These are phyloP conservation scores for Tuber umbilicatum DNA, from an alignment of 495 filamentous ascomycete species.

Conservation along the genomic window DNA sequence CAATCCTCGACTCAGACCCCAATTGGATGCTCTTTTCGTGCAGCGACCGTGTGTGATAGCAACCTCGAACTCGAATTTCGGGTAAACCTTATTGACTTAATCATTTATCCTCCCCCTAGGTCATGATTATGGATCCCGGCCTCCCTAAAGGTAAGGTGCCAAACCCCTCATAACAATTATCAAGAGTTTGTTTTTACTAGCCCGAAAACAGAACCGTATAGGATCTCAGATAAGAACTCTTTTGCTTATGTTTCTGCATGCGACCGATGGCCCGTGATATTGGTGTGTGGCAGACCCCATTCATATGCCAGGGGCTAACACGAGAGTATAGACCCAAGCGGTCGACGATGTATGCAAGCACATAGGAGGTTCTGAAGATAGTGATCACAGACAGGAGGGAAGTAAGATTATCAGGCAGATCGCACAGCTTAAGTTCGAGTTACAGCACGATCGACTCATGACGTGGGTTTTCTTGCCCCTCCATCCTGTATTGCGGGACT, in stretches of 20 bases:
- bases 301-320: neutral
- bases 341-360: constrained; percentile 89
- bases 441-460: constrained; percentile 80
- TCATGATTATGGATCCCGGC: neutral
- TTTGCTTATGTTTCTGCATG: constrained; percentile 78
- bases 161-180: neutral
- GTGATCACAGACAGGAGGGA: constrained; percentile 66
- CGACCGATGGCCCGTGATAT: constrained; percentile 86
- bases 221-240: constrained; percentile 72
- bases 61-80: neutral
- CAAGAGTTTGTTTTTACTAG: neutral
- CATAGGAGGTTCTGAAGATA: constrained; percentile 54
- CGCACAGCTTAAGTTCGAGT: constrained; percentile 83
- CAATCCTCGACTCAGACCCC: neutral
- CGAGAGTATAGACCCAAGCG: constrained; percentile 63
- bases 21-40: neutral
- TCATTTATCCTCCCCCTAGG: neutral
- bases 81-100: neutral
- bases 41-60: neutral
- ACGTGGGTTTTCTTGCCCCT: constrained; percentile 54
- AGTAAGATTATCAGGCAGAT: constrained; percentile 76
- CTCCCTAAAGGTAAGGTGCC: neutral
- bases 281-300: constrained; percentile 52
- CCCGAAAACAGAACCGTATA: constrained; percentile 60
- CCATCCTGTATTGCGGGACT: neutral